Evolutionary conservation across 1,284 basidiomycete species (phyloP).

Genomic region (Ustilago xerochloae): DNA sequence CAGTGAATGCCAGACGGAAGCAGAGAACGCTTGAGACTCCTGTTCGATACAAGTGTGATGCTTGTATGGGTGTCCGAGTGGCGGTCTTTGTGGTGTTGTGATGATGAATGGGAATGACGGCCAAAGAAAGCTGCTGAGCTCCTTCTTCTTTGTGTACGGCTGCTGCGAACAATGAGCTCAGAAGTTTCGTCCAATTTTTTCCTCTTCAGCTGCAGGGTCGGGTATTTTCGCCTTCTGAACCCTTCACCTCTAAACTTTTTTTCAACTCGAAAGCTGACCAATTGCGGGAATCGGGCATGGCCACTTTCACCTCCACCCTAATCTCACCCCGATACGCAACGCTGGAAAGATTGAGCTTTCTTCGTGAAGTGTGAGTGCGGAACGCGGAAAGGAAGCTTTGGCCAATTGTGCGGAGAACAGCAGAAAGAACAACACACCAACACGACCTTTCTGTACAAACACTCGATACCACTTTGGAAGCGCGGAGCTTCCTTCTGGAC

Average conservation of each 20-base stretch:
- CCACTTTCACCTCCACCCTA: constrained; percentile 11
- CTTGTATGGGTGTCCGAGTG: background rate
- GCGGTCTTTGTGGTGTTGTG: background rate
- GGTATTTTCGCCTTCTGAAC: constrained; percentile 7
- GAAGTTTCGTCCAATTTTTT: constrained; percentile 21
- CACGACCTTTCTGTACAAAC: background rate
- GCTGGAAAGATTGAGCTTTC: constrained; percentile 13
- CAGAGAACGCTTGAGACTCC: background rate
- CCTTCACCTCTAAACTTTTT: constrained; percentile 2
- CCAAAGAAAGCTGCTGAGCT: background rate
- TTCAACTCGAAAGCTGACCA: constrained; percentile 1
- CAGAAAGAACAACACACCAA: constrained; percentile 19
- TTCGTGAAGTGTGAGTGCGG: constrained; percentile 6
- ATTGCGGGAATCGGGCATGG: constrained; percentile 4
- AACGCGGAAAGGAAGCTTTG: constrained; percentile 6
- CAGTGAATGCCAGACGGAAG: background rate
- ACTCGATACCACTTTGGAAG: background rate
- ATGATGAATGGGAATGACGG: background rate
- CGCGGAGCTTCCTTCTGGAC: background rate
- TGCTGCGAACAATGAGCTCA: background rate
- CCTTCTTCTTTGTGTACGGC: background rate
- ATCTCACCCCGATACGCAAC: background rate
- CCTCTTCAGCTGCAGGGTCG: constrained; percentile 16
- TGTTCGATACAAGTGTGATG: background rate
- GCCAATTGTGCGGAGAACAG: background rate